These are phyloP conservation scores for Taiozyma onychis DNA, from an alignment of 1,139 yeast species.

Conservation along the genomic window DNA sequence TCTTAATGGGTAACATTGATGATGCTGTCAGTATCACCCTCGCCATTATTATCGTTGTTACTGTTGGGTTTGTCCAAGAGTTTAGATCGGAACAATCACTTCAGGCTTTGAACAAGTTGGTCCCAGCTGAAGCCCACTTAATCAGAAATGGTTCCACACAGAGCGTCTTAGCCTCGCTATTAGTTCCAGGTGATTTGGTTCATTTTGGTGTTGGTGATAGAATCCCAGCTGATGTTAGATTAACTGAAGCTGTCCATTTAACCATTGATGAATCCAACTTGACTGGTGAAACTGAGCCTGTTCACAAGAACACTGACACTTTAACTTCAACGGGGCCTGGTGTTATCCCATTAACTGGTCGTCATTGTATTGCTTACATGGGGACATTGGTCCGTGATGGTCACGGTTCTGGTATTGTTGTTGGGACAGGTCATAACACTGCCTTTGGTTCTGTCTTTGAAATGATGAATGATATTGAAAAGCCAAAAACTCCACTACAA, in stretches of 20 bases:
- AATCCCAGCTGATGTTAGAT: constrained; percentile 88
- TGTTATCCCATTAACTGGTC: constrained; percentile 50
- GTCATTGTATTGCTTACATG: constrained; percentile 83
- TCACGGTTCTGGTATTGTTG: constrained; percentile 87
- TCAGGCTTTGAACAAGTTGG: constrained; percentile 84
- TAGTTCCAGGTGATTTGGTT: constrained; percentile 94
- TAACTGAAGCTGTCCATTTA: constrained; percentile 71
- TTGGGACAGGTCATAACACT: constrained; percentile 81
- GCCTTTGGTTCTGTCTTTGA: constrained; percentile 88
- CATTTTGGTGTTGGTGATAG: constrained; percentile 88
- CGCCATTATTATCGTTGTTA: constrained; percentile 84
- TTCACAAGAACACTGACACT: constrained; percentile 47
- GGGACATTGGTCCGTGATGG: constrained; percentile 95
- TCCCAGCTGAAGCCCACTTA: constrained; percentile 90
- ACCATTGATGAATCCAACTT: constrained; percentile 86
- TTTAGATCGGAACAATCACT: constrained; percentile 89
- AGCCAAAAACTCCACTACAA: constrained; percentile 95
- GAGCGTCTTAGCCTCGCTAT: constrained; percentile 73
- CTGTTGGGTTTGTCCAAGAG: constrained; percentile 96
- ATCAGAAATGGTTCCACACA: constrained; percentile 74
- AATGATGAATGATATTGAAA: constrained; percentile 91
- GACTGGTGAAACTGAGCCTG: constrained; percentile 92
- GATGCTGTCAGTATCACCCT: constrained; percentile 87
- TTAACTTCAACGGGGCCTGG: constrained; percentile 22
- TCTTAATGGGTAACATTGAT: constrained; percentile 88